Evolutionary conservation across 2,329 filamentous ascomycete species (phyloP).

Genomic region (Colletotrichum simmondsii): DNA sequence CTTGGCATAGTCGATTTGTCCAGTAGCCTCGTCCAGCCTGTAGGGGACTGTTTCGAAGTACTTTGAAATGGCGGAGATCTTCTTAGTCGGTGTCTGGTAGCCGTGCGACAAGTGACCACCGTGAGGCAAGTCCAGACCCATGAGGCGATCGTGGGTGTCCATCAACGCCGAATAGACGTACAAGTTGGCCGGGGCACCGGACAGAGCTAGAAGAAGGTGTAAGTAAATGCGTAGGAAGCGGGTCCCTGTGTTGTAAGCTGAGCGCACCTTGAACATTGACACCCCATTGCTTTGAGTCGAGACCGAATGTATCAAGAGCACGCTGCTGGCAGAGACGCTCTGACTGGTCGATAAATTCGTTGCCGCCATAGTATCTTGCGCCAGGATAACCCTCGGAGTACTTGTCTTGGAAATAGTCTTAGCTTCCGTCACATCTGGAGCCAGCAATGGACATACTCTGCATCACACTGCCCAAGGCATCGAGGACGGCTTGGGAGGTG

Average conservation of each 20-base stretch:
- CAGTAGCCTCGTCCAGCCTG: constrained; percentile 88
- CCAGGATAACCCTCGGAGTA: constrained; percentile 99
- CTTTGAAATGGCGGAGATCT: constrained; percentile 98
- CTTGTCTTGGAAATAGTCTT: constrained; percentile 73
- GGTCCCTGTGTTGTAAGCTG: background rate
- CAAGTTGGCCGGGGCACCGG: constrained; percentile 78
- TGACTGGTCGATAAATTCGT: constrained; percentile 93
- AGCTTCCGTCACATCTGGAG: constrained; percentile 34
- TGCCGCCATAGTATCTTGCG: constrained; percentile 95
- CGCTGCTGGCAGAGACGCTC: constrained; percentile 91
- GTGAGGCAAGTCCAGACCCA: constrained; percentile 96
- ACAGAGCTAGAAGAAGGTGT: constrained; percentile 70
- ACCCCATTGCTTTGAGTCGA: constrained; percentile 90
- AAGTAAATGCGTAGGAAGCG: background rate
- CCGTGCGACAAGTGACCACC: constrained; percentile 96
- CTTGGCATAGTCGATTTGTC: constrained; percentile 93
- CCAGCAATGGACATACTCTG: constrained; percentile 73
- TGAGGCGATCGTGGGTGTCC: constrained; percentile 91
- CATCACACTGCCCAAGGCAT: constrained; percentile 93
- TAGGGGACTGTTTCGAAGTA: constrained; percentile 99
- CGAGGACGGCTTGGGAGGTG: constrained; percentile 90
- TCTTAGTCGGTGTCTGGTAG: constrained; percentile 93
- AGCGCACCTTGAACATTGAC: constrained; percentile 81
- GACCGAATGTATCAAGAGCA: constrained; percentile 86
- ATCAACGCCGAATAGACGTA: constrained; percentile 97